Base-by-base conservation (phyloP, 2,329 filamentous ascomycete species). In the Aureobasidium sp. region DNA sequence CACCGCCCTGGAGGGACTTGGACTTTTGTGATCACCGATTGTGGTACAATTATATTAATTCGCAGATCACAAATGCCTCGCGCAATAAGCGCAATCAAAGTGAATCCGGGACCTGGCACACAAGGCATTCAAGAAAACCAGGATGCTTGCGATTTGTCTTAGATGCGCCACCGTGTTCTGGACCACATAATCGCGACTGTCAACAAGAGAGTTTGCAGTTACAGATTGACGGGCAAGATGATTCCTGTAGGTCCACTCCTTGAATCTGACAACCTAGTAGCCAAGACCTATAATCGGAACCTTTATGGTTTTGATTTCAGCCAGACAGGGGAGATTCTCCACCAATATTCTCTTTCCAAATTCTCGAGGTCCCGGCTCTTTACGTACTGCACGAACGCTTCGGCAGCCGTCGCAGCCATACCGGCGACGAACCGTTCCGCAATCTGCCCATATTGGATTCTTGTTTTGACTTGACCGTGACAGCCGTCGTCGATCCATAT, bases 391-490 rank as follows among this genome's bases (percentile, higher is more conserved):
- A 20, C 55, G 55, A 48, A 57, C 53, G 53, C 53, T 57, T 39
- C 31, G 45, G 34, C 14, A 58, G 42, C 55, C 42, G 20, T 37
- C 42, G 2, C 22, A 42, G 29, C 31, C 31, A 37, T 39, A 29
- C 34, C 55, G 42, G 31, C 31, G 39, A 37, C 42, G 55, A 58
- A 58, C 55, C 42, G 55, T 58, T 29, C 55, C 55, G 55, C 55
- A 58, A 58, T 48, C 55, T 58, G 55, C 42, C 15, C 25, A 47
- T 47, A 47, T 58, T 47, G 41, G 20, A 12, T 39, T n/a, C 12
- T 25, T 31, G 41, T 22, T 45, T 31, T 57, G n/a, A 25, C 53
- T 25, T 36, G n/a, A 31, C 42, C 25, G 29, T 48, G 25, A 27
- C 31, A 45, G 31, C 55, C 42, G 34, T 29, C 31, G 20, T 39